Percentiles rank a stretch among this genome's conserved stretches.
phyloP scores from a whole-genome alignment of 345 rosid genomes.

The Carallia brachiata region DNA sequence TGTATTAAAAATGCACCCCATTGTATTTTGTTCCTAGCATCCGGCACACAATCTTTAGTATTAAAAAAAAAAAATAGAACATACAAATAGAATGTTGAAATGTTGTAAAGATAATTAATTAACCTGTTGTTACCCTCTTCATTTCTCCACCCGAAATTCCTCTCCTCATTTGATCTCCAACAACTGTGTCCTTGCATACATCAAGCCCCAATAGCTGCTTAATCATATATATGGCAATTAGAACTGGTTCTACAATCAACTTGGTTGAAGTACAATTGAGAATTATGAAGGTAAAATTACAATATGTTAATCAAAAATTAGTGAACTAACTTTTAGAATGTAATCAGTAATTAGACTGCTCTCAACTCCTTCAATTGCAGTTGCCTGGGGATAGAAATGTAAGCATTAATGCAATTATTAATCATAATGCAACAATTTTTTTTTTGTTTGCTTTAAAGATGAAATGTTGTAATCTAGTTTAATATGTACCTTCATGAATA shows the following conservation, averaged over 20 bases:
- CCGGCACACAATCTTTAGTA: too few species aligned
- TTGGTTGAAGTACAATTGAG: background rate
- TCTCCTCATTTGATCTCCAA: conserved; percentile 76
- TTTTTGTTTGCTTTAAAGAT: too few species aligned
- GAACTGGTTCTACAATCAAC: background rate
- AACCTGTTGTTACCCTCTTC: conserved; percentile 89
- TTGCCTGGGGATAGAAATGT: conserved; percentile 46
- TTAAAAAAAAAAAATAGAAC: too few species aligned
- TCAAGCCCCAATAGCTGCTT: conserved; percentile 79
- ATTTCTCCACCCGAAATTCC: conserved; percentile 92
- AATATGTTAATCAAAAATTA: too few species aligned
- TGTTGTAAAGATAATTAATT: background rate
- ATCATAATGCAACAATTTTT: too few species aligned
- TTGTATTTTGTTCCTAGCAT: too few species aligned
- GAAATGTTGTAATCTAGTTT: background rate
- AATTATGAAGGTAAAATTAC: too few species aligned
- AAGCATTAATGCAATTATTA: background rate
- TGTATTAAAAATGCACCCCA: too few species aligned
- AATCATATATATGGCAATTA: background rate
- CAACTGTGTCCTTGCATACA: conserved; percentile 73
- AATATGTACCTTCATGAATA: conserved; percentile 86
- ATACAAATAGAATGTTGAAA: too few species aligned
- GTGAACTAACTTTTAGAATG: conserved; percentile 65
- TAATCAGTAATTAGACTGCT: conserved; percentile 87
- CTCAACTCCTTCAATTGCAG: conserved; percentile 62